A percentile compares a stretch with the other conserved stretches of the same genome.
Conservation (phyloP, 805 yeast genomes). For the Kodamaea nitidulidarum region DNA sequence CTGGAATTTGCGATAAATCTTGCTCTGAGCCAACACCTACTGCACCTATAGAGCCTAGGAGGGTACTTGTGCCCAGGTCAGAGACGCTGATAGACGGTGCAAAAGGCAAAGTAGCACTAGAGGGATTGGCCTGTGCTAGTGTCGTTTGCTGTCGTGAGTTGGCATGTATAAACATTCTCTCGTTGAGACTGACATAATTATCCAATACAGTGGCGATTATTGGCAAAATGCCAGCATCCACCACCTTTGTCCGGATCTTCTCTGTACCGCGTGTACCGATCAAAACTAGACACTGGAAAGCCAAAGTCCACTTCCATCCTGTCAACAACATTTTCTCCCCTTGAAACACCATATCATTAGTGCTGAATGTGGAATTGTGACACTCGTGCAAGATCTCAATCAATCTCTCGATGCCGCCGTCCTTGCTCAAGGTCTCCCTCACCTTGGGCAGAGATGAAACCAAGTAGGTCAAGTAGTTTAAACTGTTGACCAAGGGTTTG, state of each 20-base stretch:
- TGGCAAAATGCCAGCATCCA: conserved; percentile 88
- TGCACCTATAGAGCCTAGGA: background rate
- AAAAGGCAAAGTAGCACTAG: conserved; percentile 1
- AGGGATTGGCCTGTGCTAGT: conserved; percentile 2
- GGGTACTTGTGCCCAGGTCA: background rate
- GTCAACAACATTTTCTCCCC: conserved; percentile 49
- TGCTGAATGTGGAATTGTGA: conserved; percentile 35
- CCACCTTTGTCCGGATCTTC: conserved; percentile 75
- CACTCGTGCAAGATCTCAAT: conserved; percentile 85
- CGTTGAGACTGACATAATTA: conserved; percentile 58
- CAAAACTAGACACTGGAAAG: conserved; percentile 87
- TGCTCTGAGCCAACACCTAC: background rate
- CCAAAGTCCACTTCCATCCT: conserved; percentile 98
- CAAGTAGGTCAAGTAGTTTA: conserved; percentile 83
- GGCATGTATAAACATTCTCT: conserved; percentile 34
- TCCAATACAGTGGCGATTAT: conserved; percentile 88
- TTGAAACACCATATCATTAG: conserved; percentile 29
- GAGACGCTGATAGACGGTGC: background rate
- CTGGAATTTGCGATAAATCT: conserved; percentile 1
- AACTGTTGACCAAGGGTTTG: conserved; percentile 84
- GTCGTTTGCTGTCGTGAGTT: conserved; percentile 16
- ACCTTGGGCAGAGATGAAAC: conserved; percentile 85
- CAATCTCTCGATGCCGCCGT: conserved; percentile 89
- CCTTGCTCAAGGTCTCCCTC: conserved; percentile 80
- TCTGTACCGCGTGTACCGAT: conserved; percentile 94